Conservation (phyloP, 225 moss, liverwort and hornwort genomes). For the Pleurozium schreberi region DNA sequence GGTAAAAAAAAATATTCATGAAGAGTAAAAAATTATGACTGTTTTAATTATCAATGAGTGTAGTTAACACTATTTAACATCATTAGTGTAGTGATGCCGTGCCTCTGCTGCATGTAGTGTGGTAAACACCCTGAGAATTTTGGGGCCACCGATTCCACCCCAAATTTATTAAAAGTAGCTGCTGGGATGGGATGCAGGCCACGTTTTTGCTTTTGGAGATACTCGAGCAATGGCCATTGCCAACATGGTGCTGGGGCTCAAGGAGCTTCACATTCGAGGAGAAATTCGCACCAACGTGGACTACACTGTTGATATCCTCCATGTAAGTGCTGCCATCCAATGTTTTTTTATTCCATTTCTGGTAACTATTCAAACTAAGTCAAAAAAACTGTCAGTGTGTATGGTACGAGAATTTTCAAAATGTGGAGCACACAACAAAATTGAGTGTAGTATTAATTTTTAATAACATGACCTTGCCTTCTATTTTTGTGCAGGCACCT, state of each 20-base stretch:
- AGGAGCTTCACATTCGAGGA: conserved; percentile 93
- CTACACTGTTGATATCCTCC: conserved; percentile 84
- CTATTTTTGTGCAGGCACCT: conserved; percentile 45
- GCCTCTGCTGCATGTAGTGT: not conserved
- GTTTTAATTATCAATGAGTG: too few relatives aligned
- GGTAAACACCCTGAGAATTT: not conserved
- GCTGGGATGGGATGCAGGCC: conserved; percentile 35
- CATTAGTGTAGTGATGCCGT: not conserved
- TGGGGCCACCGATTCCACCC: not conserved
- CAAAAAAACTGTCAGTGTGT: not conserved
- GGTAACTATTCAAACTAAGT: not conserved
- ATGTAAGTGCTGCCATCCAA: conserved; percentile 29
- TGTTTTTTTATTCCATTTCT: not conserved
- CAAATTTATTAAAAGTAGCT: not conserved
- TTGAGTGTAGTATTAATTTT: not conserved
- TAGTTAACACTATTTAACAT: too few relatives aligned
- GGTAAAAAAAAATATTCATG: too few relatives aligned
- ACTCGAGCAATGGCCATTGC: conserved; percentile 82
- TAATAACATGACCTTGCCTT: not conserved
- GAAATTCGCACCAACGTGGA: conserved; percentile 94
- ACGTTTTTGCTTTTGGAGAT: conserved; percentile 89
- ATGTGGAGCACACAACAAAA: not conserved
- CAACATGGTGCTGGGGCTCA: conserved; percentile 95
- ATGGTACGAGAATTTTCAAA: not conserved
- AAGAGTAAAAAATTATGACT: too few relatives aligned